These are phyloP conservation scores for Albophoma yamanashiensis DNA, from an alignment of 2,329 filamentous ascomycete genomes.

Conservation along the genomic window DNA sequence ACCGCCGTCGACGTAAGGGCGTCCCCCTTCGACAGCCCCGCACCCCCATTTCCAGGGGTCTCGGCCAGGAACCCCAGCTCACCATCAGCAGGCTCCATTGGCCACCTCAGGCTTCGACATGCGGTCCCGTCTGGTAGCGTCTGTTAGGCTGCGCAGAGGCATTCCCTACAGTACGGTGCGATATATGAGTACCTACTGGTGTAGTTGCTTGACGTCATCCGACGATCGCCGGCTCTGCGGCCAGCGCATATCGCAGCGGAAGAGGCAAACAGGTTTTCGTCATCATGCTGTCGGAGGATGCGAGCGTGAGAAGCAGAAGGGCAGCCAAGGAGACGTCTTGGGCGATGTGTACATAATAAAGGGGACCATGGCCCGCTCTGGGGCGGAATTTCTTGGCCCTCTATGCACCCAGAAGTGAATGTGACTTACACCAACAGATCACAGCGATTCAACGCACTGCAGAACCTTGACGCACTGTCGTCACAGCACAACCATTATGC, in stretches of 20 bases:
- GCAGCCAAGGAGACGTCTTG: not conserved
- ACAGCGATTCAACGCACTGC: not conserved
- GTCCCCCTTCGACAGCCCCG: not conserved
- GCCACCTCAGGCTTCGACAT: not conserved
- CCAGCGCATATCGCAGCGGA: not conserved
- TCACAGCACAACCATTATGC: conserved; percentile 10
- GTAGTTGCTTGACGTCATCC: not conserved
- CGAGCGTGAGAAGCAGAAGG: not conserved
- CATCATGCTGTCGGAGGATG: not conserved
- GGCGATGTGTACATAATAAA: not conserved
- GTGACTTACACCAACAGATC: not conserved
- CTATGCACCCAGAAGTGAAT: not conserved
- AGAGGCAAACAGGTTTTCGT: not conserved
- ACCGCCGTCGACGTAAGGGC: not conserved
- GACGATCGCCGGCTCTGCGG: not conserved
- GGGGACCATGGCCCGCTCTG: not conserved
- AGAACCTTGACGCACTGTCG: not conserved
- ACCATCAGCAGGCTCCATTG: not conserved
- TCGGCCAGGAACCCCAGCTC: not conserved
- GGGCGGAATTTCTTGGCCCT: not conserved
- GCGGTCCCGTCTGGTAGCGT: not conserved
- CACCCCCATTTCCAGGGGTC: not conserved
- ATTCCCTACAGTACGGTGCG: too few relatives aligned
- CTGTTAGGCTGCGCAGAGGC: too few relatives aligned
- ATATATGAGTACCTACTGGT: too few relatives aligned